These are phyloP conservation scores for Leishmania lainsoni DNA, from an alignment of 208 protist genomes.

Conservation along the genomic window DNA sequence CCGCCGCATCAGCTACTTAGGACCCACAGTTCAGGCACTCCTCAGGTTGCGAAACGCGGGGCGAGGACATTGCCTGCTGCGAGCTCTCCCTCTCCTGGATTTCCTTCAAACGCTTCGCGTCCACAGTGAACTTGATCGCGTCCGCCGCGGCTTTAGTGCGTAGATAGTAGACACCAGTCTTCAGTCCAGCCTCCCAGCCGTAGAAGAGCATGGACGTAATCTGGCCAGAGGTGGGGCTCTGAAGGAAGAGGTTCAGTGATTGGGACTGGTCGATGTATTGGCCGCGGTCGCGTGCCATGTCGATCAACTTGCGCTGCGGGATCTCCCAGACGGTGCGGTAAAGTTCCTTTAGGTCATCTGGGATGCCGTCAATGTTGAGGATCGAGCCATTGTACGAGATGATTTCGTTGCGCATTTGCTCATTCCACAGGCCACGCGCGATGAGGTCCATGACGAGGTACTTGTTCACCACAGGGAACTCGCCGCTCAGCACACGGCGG, in stretches of 20 bases:
- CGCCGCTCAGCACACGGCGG: conserved; percentile 97
- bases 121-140: conserved; percentile 99
- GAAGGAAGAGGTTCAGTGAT: conserved; percentile 99
- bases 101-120: conserved; percentile 86
- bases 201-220: conserved; percentile 99
- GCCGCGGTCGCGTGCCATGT: conserved; percentile 98
- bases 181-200: conserved; percentile 98
- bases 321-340: conserved; percentile 99
- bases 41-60: conserved; percentile 38
- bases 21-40: conserved; percentile 88
- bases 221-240: conserved; percentile 93
- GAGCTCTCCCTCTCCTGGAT: conserved; percentile 45
- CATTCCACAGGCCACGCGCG: conserved; percentile 93
- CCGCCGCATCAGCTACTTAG: background rate
- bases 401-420: conserved; percentile 95
- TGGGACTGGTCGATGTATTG: conserved; percentile 99
- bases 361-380: conserved; percentile 94
- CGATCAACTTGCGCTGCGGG: conserved; percentile 96
- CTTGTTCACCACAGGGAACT: conserved; percentile 99
- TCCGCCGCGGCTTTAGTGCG: conserved; percentile 96
- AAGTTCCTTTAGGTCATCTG: conserved; percentile 94
- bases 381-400: conserved; percentile 97
- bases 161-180: conserved; percentile 99
- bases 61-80: conserved; percentile 8
- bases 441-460: conserved; percentile 97